Base-by-base conservation (phyloP, 805 yeast genomes). In the Ogataea naganishii region DNA sequence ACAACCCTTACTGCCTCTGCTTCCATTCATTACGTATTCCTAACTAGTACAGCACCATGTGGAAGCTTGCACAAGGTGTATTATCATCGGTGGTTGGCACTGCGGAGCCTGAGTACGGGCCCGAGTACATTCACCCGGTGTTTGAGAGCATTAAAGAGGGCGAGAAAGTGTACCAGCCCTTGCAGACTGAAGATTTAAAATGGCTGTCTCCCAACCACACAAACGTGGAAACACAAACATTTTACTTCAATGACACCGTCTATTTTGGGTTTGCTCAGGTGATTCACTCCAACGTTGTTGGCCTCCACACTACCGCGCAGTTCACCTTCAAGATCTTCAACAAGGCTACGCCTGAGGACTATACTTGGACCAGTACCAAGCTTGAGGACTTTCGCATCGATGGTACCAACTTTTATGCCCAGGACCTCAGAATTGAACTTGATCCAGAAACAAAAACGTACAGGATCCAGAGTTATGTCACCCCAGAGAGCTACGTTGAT, bases 91-190 rank as follows among this genome's bases (percentile, higher is more conserved):
- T 86, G 26, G 89, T 96, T 5, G 98, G 98, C 32, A 74, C 94
- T 9, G 96, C 95, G 2, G 98, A 92, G 56, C 98, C 98, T 16
- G 95, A 81, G 51, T 92, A 92, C 48, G 98, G 98, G 31, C 70
- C 80, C 23, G 95, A 80, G 29, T 94, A 94, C 23, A 83, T 92
- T 42, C 89, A 80, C 47, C 72, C 96, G n/a, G 75, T 88, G 34
- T 42, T 44, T 11, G 23, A 35, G 15, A 72, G 81, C 24, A 72
- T 71, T 26, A 73, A 79, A 26, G 62, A 60, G 24, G 71, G 62
- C 19, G 64, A 66, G 23, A 74, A 76, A 41, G 70, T 82, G 1
- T 82, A 61, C 46, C 64, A 76, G 18, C 66, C 60, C 14, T 70
- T 92, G 20, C 60, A 68, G 7, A 49, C 56, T n/a, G 72, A 67